Evolutionary conservation across 306 rosid species (phyloP).

Genomic region (Citrullus mucosospermus): DNA sequence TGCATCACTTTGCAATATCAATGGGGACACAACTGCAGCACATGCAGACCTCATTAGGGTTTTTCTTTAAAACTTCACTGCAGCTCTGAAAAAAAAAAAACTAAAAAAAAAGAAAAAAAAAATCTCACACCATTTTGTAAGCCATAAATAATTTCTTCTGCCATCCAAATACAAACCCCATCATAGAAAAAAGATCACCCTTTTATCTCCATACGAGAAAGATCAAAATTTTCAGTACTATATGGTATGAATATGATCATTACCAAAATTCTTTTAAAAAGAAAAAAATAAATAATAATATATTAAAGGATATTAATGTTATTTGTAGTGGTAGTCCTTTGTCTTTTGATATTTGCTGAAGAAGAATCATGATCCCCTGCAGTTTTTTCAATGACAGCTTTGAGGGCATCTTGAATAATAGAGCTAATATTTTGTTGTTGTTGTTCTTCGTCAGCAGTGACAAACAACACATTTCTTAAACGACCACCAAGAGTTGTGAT

Average conservation of each 20-base stretch:
- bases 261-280: background rate
- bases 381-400: constrained; percentile 75
- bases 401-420: constrained; percentile 73
- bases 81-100: background rate
- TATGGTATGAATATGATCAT: background rate
- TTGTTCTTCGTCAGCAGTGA: constrained; percentile 48
- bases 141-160: background rate
- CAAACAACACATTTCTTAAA: constrained; percentile 59
- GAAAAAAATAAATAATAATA: no score
- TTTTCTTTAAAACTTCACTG: background rate
- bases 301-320: constrained; percentile 36
- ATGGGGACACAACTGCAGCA: background rate
- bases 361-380: constrained; percentile 38
- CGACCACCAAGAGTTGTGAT: constrained; percentile 74
- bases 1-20: background rate
- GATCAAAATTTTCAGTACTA: constrained; percentile 7
- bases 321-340: constrained; percentile 36
- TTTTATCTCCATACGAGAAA: constrained; percentile 15
- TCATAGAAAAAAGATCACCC: background rate
- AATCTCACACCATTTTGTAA: background rate
- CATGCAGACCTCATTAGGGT: constrained; percentile 9
- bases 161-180: background rate
- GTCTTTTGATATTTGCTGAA: constrained; percentile 69
- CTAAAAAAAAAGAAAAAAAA: background rate
- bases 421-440: constrained; percentile 48